A percentile compares a stretch with the other conserved stretches of the same genome.
Evolutionary conservation across 805 yeast species (phyloP).

Genomic region (Teunomyces funiuensis): DNA sequence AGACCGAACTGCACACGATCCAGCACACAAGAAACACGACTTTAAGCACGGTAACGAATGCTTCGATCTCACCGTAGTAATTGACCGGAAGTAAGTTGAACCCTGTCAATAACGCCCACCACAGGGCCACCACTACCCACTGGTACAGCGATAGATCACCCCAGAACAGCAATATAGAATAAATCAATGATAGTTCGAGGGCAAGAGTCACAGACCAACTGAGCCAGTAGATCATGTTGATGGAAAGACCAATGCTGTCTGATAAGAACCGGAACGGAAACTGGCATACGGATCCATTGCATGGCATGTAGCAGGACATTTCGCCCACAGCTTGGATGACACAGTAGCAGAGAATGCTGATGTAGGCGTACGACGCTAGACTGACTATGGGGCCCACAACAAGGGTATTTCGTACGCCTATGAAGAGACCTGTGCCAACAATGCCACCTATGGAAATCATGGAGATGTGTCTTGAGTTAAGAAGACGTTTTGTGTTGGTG

Average conservation of each 20-base stretch:
- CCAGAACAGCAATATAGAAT: neutral
- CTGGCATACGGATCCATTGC: neutral
- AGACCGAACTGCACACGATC: neutral
- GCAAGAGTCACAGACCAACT: neutral
- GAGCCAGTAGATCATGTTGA: neutral
- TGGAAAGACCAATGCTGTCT: neutral
- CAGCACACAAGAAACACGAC: neutral
- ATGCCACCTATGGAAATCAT: slow-evolving; percentile 26
- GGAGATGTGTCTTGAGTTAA: slow-evolving; percentile 8
- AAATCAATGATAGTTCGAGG: neutral
- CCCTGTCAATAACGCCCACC: neutral
- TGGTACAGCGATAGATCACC: neutral
- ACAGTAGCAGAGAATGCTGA: neutral
- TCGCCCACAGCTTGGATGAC: neutral
- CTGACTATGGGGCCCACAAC: neutral
- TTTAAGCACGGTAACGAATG: neutral
- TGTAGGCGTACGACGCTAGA: neutral
- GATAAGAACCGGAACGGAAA: neutral
- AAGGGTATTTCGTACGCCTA: slow-evolving; percentile 12
- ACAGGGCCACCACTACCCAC: neutral
- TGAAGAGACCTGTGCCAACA: slow-evolving; percentile 24
- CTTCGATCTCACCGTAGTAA: neutral
- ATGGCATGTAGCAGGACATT: neutral
- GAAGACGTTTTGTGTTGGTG: neutral
- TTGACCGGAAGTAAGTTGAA: neutral